phyloP scores from a whole-genome alignment of 202 grass and related monocot genomes.

The Carex sylvatica region DNA sequence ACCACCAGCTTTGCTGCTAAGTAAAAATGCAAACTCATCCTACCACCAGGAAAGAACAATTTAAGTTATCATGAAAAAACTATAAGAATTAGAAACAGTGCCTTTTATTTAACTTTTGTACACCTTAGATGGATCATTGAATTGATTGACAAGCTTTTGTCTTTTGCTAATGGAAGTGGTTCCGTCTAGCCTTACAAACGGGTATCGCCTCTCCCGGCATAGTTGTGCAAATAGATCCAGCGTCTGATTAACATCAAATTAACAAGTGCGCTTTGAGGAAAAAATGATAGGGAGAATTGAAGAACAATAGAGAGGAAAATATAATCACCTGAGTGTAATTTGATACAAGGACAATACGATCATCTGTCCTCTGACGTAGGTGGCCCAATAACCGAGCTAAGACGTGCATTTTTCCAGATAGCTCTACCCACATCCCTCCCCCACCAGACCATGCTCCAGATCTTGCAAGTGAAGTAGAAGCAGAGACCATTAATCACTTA shows the following conservation, averaged over 20 bases:
- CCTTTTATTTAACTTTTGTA: constrained; percentile 15
- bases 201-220: constrained; percentile 95
- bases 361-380: constrained; percentile 80
- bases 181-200: constrained; percentile 88
- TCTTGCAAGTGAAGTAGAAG: constrained; percentile 39
- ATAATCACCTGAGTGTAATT: constrained; percentile 89
- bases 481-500: neutral
- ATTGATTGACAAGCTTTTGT: constrained; percentile 89
- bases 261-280: constrained; percentile 16
- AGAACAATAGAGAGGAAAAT: constrained; percentile 26
- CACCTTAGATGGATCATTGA: constrained; percentile 90
- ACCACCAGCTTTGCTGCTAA: constrained; percentile 95
- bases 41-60: constrained; percentile 32
- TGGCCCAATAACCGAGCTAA: constrained; percentile 82
- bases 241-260: constrained; percentile 54
- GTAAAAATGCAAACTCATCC: constrained; percentile 93
- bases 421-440: constrained; percentile 89
- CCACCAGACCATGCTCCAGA: constrained; percentile 95
- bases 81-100: neutral
- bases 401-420: constrained; percentile 98
- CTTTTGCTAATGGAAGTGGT: constrained; percentile 93
- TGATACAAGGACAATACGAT: constrained; percentile 97
- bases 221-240: constrained; percentile 94
- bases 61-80: constrained; percentile 17
- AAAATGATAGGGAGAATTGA: constrained; percentile 12